phyloP scores from a whole-genome alignment of 1,284 basidiomycete genomes.

The Inonotus hispidus region DNA sequence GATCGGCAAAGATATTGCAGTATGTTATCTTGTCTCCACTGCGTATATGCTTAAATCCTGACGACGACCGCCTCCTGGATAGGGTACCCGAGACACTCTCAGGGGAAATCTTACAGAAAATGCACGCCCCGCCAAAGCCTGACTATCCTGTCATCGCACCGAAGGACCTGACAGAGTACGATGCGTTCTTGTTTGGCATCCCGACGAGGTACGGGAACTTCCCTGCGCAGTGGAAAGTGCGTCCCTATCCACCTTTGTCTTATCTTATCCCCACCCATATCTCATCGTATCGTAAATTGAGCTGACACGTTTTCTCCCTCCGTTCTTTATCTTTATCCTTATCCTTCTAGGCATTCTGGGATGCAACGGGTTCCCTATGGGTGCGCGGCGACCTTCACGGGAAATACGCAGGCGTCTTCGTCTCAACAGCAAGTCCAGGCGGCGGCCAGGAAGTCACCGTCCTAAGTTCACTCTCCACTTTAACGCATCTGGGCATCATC shows the following conservation, averaged over 20 bases:
- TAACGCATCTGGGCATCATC: conserved; percentile 77
- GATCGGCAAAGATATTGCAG: conserved; percentile 70
- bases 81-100: conserved; percentile 84
- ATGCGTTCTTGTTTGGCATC: conserved; percentile 69
- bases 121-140: conserved; percentile 72
- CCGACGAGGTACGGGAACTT: conserved; percentile 75
- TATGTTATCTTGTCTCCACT: conserved; percentile 30
- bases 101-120: conserved; percentile 66
- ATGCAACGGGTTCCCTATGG: conserved; percentile 80
- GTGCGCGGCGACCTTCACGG: conserved; percentile 62
- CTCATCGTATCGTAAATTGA: too few relatives aligned
- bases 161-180: conserved; percentile 57
- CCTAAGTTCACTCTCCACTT: conserved; percentile 60
- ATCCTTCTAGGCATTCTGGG: conserved; percentile 63
- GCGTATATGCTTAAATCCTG: conserved; percentile 13
- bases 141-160: conserved; percentile 72
- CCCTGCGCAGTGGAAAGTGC: conserved; percentile 66
- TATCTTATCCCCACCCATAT: background rate
- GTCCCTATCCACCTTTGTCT: conserved; percentile 16
- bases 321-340: conserved; percentile 1
- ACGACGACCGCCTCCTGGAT: conserved; percentile 7
- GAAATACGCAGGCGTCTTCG: conserved; percentile 77
- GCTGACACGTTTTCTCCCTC: too few relatives aligned
- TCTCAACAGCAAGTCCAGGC: conserved; percentile 59
- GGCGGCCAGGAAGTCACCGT: conserved; percentile 75